Percentiles rank a stretch among this genome's conserved stretches.
Evolutionary conservation across 176 grass and related monocot species (phyloP).

Genomic region (Aegilops bicornis): DNA sequence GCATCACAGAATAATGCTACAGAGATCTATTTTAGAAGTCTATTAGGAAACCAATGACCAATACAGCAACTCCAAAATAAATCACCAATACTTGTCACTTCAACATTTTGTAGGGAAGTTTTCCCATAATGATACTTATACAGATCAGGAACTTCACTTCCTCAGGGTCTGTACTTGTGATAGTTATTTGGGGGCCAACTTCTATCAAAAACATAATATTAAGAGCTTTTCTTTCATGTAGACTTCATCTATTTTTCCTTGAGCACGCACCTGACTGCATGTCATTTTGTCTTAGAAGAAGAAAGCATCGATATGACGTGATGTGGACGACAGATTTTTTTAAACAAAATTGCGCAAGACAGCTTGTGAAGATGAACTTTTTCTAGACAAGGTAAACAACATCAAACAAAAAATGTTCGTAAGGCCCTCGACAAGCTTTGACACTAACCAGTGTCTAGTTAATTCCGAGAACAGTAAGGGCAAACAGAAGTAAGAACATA

Average conservation of each 20-base stretch:
- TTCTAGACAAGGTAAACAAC: background rate
- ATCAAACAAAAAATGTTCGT: background rate
- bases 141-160: background rate
- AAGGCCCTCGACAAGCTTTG: background rate
- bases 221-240: background rate
- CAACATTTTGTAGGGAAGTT: background rate
- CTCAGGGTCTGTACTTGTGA: conserved; percentile 2
- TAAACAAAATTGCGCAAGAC: background rate
- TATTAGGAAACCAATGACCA: background rate
- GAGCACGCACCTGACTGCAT: background rate
- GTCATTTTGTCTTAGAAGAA: background rate
- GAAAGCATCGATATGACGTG: background rate
- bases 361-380: background rate
- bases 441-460: background rate
- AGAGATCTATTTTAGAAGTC: background rate
- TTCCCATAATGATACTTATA: background rate
- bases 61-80: background rate
- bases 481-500: background rate
- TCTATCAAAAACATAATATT: background rate
- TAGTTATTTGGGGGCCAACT: background rate
- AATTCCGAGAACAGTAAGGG: background rate
- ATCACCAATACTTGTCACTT: background rate
- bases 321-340: background rate
- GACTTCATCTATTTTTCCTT: background rate
- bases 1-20: background rate